Evolutionary conservation across 805 yeast genomes (phyloP).

Genomic region (Brettanomyces anomalus): DNA sequence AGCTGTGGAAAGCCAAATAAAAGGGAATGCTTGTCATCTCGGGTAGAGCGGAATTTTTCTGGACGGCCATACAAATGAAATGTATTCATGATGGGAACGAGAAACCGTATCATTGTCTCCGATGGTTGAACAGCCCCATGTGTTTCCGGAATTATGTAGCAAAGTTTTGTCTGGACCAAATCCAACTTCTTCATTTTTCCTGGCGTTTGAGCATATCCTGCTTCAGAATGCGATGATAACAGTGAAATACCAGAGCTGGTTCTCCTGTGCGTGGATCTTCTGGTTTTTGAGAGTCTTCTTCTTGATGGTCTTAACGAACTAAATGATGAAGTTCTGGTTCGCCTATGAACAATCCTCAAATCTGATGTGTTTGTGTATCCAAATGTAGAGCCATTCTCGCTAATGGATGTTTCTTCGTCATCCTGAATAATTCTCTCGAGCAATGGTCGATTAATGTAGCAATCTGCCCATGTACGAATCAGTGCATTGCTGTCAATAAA

Average conservation of each 20-base stretch:
- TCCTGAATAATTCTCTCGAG: constrained; percentile 15
- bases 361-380: neutral
- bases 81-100: constrained; percentile 62
- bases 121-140: constrained; percentile 67
- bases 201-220: constrained; percentile 6
- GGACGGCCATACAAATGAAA: constrained; percentile 74
- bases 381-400: neutral
- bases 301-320: neutral
- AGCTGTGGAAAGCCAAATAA: constrained; percentile 67
- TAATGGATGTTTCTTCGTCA: constrained; percentile 8
- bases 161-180: constrained; percentile 19
- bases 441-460: constrained; percentile 34
- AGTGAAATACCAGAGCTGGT: constrained; percentile 18
- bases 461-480: constrained; percentile 46
- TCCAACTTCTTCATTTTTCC: constrained; percentile 16
- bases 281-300: neutral
- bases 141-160: constrained; percentile 47
- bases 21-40: constrained; percentile 44
- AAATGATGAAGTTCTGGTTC: neutral
- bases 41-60: constrained; percentile 46
- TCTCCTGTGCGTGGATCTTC: constrained; percentile 11
- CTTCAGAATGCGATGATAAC: constrained; percentile 17
- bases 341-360: neutral
- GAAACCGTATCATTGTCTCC: constrained; percentile 64
- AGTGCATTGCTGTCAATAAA: constrained; percentile 51